Evolutionary conservation across 2,329 filamentous ascomycete species (phyloP), one percentile per base, ranked within the genome.

Genomic region (Fusarium vanettenii): DNA sequence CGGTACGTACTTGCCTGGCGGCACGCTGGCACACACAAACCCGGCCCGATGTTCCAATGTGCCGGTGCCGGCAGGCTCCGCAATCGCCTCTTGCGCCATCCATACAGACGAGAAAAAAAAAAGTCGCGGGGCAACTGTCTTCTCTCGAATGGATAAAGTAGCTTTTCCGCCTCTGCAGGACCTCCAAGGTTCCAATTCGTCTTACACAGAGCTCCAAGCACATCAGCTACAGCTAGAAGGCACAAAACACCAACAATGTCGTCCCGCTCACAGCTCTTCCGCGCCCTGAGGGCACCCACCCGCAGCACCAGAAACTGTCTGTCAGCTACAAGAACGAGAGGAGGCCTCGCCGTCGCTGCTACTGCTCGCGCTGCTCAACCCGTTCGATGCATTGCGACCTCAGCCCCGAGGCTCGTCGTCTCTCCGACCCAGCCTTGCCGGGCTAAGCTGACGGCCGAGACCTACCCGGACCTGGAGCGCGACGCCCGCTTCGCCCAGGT

Each of bases 381-480:
- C 48, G 31, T 57, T 14, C 75, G 80, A 69, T 76, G 76, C 74
- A 60, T 83, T 66, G 73, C 79, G 60, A 81, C 83, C 22, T 80
- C 82, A 60, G 63, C 76, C n/a, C 74, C 76, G 35, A 78, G 77
- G 33, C 75, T 78, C 41, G 60, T 84, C 39, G 60, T 84, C 35
- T 68, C 73, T n/a, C 72, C 74, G 16, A 77, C 79, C 60, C 61
- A 70, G 18, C 69, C 68, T 64, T 74, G 59, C 68, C 72, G 63
- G 65, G 70, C 72, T 80, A 94, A 93, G 82, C 94, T 93, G 85
- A 99, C 97, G 18, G 91, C 94, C 64, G 94, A 98, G 77, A 93
- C 92, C 64, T 97, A 97, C 80, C 96, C 97, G 10, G 88, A 93
- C 69, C 87, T 99, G 79, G 91, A 95, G 85, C 91, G 97, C 76